phyloP scores from a whole-genome alignment of 2,329 filamentous ascomycete species.

The Boeremia lycopersici region DNA sequence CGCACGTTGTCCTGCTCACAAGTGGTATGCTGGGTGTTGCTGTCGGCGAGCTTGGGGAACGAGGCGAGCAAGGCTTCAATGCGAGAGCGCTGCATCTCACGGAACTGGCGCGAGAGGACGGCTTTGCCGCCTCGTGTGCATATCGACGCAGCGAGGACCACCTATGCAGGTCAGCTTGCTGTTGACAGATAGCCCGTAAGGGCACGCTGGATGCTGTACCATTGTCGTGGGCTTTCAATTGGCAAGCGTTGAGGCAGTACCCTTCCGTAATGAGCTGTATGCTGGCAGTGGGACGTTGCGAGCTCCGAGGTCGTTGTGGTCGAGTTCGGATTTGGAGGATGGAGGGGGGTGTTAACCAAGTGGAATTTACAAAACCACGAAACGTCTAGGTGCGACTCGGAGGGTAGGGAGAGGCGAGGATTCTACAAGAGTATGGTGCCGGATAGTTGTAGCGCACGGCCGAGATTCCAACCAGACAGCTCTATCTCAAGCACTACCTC shows the following conservation, averaged over 20 bases:
- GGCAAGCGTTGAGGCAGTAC: not conserved
- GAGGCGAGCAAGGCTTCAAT: constrained; percentile 96
- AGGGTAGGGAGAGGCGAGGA: not conserved
- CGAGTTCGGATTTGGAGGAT: constrained; percentile 13
- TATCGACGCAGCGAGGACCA: constrained; percentile 98
- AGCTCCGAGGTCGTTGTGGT: constrained; percentile 2
- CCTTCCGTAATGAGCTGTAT: not conserved
- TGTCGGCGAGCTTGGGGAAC: constrained; percentile 96
- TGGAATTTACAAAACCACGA: constrained; percentile 2
- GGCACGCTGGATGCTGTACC: constrained; percentile 26
- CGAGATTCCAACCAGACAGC: constrained; percentile 6
- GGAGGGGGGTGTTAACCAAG: constrained; percentile 12
- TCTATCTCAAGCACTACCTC: constrained; percentile 13
- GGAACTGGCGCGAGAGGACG: constrained; percentile 96
- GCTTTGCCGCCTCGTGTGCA: constrained; percentile 98
- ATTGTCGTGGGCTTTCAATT: constrained; percentile 28
- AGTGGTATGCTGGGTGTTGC: constrained; percentile 94
- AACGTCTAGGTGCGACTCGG: not conserved
- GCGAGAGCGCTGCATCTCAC: constrained; percentile 94
- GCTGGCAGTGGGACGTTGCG: not conserved
- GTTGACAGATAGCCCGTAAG: constrained; percentile 4
- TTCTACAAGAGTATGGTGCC: not conserved
- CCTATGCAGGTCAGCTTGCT: constrained; percentile 60
- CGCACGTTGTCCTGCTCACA: constrained; percentile 99
- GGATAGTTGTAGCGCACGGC: not conserved